Percentiles rank a stretch among this genome's conserved stretches.
phyloP scores from a whole-genome alignment of 1,284 basidiomycete genomes.

The Cryptococcus jaspeensis region DNA sequence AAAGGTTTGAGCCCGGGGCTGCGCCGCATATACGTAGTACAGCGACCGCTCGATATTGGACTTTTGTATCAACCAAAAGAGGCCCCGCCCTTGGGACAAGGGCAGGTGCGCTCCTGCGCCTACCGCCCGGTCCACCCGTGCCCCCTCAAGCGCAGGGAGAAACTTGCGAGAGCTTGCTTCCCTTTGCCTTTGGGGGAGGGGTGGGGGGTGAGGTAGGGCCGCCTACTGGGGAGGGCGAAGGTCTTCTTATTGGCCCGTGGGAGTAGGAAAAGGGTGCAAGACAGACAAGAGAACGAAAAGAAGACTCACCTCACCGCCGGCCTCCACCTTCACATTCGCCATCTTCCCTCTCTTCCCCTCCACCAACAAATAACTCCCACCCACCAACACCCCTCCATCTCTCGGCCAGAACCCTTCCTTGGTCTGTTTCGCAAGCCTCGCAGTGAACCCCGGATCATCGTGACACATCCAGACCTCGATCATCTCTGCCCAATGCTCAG shows the following conservation, averaged over 20 bases:
- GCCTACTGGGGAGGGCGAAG: constrained; percentile 68
- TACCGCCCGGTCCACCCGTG: background rate
- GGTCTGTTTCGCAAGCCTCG: constrained; percentile 64
- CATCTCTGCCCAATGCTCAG: constrained; percentile 94
- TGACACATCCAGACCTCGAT: constrained; percentile 99
- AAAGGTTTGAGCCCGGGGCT: constrained; percentile 32
- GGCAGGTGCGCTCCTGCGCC: background rate
- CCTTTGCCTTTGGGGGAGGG: background rate
- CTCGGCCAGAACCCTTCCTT: constrained; percentile 76
- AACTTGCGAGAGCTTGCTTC: constrained; percentile 11
- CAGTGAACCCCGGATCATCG: constrained; percentile 75
- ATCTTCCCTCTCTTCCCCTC: constrained; percentile 60
- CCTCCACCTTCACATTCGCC: constrained; percentile 58
- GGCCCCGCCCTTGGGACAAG: background rate
- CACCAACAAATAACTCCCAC: constrained; percentile 79
- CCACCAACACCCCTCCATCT: constrained; percentile 69
- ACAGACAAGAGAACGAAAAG: constrained; percentile 9
- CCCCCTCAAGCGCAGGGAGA: background rate
- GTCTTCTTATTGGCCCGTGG: constrained; percentile 81
- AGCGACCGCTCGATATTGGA: constrained; percentile 65
- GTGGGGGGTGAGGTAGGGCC: constrained; percentile 50
- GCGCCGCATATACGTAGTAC: constrained; percentile 1
- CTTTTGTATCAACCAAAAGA: constrained; percentile 82
- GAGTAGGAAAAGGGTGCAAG: constrained; percentile 10
- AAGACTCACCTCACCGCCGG: constrained; percentile 60